Evolutionary conservation across 2,329 filamentous ascomycete species (phyloP), one percentile per base, ranked within the genome.

Genomic region (Parastagonospora avenae): DNA sequence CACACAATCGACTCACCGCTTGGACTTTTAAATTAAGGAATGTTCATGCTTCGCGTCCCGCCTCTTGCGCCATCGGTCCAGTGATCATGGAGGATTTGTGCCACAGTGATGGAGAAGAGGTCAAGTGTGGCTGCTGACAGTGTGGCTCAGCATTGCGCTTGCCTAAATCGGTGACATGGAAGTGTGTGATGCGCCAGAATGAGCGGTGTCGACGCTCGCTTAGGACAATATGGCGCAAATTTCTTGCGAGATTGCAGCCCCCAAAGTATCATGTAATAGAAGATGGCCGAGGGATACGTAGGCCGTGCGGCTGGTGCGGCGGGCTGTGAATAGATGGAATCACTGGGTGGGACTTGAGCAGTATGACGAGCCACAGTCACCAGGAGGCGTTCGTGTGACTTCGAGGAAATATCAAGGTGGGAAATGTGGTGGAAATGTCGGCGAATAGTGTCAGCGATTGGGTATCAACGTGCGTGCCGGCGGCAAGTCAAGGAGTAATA

Each of bases 81-180:
- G 19, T 24, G 19, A 24, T 24, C 19, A 24, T 3, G 3, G 19
- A 24, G 19, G 19, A 24, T 5, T 24, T 3, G 19, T 24, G 19
- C 19, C 19, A 24, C 19, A 24, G 5, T 24, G 19, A 24, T 24
- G 5, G 5, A 24, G 19, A 24, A 24, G 5, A 24, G 19, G 19
- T 35, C 39, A 37, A 46, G 12, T 42, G 57, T 59, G 62, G 62
- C 64, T 60, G 60, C 58, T 61, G 51, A 60, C 37, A n/a, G 31
- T 56, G 55, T 65, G 64, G 61, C 62, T 44, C 32, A 54, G 61
- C 47, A 52, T 39, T 39, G 38, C 58, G 46, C 52, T 37, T 46
- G 43, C 52, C 46, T 14, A 11, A 8, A 16, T 16, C 10, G n/a
- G 35, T 5, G 19, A 3, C 19, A 24, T 24, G 3, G 19, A 24